Evolutionary conservation across 495 filamentous ascomycete genomes (phyloP).

Genomic region (Neurospora terricola): DNA sequence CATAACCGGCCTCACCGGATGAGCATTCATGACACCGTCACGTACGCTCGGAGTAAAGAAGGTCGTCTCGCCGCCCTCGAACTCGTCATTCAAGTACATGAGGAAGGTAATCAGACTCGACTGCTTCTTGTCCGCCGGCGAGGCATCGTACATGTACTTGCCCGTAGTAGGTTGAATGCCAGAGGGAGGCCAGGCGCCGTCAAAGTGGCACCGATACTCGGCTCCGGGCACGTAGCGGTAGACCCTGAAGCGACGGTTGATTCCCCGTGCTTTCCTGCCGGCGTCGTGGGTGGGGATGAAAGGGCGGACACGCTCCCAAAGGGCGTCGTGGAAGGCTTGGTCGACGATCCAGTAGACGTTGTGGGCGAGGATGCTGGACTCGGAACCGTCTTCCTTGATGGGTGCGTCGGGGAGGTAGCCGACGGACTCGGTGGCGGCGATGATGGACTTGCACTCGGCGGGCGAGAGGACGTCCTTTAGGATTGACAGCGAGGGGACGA

Average conservation of each 20-base stretch:
- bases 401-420: slow-evolving; percentile 39
- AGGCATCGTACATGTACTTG: slow-evolving; percentile 36
- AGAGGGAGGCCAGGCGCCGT: slow-evolving; percentile 41
- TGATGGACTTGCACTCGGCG: slow-evolving; percentile 34
- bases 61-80: slow-evolving; percentile 40
- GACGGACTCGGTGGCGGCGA: slow-evolving; percentile 34
- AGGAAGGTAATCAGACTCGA: slow-evolving; percentile 40
- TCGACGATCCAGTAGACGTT: slow-evolving; percentile 46
- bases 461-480: slow-evolving; percentile 29
- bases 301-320: slow-evolving; percentile 32
- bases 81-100: slow-evolving; percentile 44
- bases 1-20: slow-evolving; percentile 37
- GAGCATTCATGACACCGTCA: slow-evolving; percentile 38
- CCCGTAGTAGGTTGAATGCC: slow-evolving; percentile 24
- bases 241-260: slow-evolving; percentile 39
- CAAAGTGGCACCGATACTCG: slow-evolving; percentile 37
- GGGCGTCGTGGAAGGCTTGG: slow-evolving; percentile 25
- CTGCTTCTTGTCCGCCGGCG: slow-evolving; percentile 32
- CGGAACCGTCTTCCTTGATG: slow-evolving; percentile 29
- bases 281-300: slow-evolving; percentile 27
- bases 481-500: slow-evolving; percentile 29
- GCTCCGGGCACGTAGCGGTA: slow-evolving; percentile 42
- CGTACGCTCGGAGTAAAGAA: slow-evolving; percentile 35
- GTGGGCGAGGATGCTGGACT: slow-evolving; percentile 36
- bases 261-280: slow-evolving; percentile 28